Evolutionary conservation across 73 alveolate species (phyloP), one percentile per base, ranked within the genome.

Genomic region (Uronychia setigera): DNA sequence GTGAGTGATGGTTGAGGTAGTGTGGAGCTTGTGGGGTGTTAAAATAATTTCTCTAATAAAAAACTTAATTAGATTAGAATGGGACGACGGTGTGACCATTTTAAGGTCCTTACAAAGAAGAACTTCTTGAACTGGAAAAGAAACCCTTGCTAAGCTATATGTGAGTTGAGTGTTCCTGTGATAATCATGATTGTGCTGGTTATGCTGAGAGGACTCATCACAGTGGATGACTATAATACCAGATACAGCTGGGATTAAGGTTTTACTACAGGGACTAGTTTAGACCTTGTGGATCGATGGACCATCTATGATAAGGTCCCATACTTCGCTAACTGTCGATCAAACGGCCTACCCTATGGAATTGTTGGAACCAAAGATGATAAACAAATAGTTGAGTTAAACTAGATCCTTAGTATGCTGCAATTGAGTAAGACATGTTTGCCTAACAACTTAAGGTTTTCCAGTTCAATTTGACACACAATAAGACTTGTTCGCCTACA

Each of bases 151-250:
- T 92, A 93, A 26, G 81, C 95, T 13, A 32, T 77, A 29, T 89
- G 84, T 75, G 97, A 92, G 79, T 31, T 92, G 26, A 60, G 84
- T 74, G 81, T 92, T 26, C 97, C 97, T 1, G 82, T 85, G 26
- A 31, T 92, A 26, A 80, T 92, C 58, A 85, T 91, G 35, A 31
- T 92, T 27, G 67, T 79, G 5, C 67, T 46, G 67, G 67, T 46
- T 46, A 5, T 46, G n/a, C 5, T 46, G n/a, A 46, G 67, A 46
- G 19, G n/a, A 11, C 67, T 46, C 67, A 46, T 46, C 67, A 46
- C 67, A 5, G 67, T 46, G n/a, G 67, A 46, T 19, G 5, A 5
- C 5, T 46, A 46, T 46, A 19, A 46, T 46, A 11, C 67, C 67
- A 5, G 19, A 46, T 46, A 46, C 19, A 46, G 19, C 67, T 46